Percentiles rank a stretch among this genome's conserved stretches.
Conservation (phyloP, 1,139 yeast species). For the Magnusiomyces starmeri region DNA sequence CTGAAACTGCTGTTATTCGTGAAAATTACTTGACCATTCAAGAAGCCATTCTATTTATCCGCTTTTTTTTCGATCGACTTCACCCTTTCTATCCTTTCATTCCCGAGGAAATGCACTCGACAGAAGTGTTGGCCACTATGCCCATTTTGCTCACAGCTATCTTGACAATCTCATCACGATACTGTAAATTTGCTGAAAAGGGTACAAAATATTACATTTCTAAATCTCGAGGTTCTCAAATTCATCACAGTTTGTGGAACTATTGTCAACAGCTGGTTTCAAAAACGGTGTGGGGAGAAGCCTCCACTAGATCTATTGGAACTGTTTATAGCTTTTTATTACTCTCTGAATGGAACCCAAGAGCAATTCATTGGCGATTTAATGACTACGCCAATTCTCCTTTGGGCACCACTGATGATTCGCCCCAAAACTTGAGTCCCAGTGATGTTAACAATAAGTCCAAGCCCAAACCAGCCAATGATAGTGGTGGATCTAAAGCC, state of each 20-base stretch:
- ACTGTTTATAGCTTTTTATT: slow-evolving; percentile 76
- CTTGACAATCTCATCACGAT: slow-evolving; percentile 70
- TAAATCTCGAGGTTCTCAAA: slow-evolving; percentile 13
- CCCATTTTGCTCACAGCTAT: slow-evolving; percentile 78
- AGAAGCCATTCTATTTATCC: slow-evolving; percentile 60
- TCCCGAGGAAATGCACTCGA: slow-evolving; percentile 63
- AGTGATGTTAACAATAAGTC: slow-evolving; percentile 12
- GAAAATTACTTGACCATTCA: slow-evolving; percentile 55
- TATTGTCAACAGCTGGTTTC: slow-evolving; percentile 76
- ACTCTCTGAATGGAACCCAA: slow-evolving; percentile 93
- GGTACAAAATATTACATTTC: slow-evolving; percentile 16
- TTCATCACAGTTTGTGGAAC: slow-evolving; percentile 74
- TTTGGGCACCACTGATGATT: slow-evolving; percentile 22
- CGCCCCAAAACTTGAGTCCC: background rate
- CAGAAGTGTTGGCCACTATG: slow-evolving; percentile 61
- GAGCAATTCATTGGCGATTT: slow-evolving; percentile 89
- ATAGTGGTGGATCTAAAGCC: slow-evolving; percentile 7
- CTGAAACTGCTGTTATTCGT: slow-evolving; percentile 62
- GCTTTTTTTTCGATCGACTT: slow-evolving; percentile 65
- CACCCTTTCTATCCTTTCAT: slow-evolving; percentile 88
- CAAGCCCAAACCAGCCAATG: slow-evolving; percentile 14
- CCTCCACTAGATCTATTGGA: slow-evolving; percentile 79
- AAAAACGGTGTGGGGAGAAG: slow-evolving; percentile 92
- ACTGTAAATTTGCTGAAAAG: slow-evolving; percentile 30
- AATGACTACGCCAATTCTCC: slow-evolving; percentile 73